Conservation (phyloP, 129 eudicot species). For the Oenanthe sinensis region DNA sequence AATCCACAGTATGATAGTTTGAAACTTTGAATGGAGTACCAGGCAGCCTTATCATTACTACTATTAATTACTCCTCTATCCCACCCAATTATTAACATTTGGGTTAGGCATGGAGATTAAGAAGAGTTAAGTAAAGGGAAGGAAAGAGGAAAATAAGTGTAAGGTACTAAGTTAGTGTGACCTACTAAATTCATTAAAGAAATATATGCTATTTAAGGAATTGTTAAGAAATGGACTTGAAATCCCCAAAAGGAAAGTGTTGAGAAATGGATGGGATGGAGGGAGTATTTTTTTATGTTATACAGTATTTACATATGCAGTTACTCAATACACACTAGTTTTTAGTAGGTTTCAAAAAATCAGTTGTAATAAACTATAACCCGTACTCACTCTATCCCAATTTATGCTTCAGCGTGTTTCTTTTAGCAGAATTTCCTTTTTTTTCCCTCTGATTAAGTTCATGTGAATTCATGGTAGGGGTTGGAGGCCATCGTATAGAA, state of each 20-base stretch:
- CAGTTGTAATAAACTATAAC: not conserved
- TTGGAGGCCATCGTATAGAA: slow-evolving; percentile 94
- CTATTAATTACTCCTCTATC: not conserved
- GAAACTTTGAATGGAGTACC: not conserved
- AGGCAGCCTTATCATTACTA: not conserved
- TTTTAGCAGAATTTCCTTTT: not conserved
- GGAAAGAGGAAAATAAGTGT: no score
- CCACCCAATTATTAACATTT: no score
- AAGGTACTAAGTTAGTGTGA: no score
- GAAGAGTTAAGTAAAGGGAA: no score
- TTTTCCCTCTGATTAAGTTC: slow-evolving; percentile 6
- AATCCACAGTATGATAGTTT: not conserved
- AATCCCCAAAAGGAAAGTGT: no score
- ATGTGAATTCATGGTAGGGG: slow-evolving; percentile 41
- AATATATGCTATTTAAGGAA: no score
- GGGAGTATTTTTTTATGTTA: not conserved
- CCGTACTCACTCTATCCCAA: not conserved
- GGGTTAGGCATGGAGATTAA: no score
- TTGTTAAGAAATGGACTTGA: no score
- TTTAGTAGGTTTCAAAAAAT: not conserved
- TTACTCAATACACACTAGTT: not conserved
- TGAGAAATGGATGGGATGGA: no score
- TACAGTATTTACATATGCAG: not conserved
- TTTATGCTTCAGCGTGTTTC: not conserved
- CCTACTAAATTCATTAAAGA: no score